phyloP scores from a whole-genome alignment of 192 early-diverging fungal species.

The Coemansia sp. region DNA sequence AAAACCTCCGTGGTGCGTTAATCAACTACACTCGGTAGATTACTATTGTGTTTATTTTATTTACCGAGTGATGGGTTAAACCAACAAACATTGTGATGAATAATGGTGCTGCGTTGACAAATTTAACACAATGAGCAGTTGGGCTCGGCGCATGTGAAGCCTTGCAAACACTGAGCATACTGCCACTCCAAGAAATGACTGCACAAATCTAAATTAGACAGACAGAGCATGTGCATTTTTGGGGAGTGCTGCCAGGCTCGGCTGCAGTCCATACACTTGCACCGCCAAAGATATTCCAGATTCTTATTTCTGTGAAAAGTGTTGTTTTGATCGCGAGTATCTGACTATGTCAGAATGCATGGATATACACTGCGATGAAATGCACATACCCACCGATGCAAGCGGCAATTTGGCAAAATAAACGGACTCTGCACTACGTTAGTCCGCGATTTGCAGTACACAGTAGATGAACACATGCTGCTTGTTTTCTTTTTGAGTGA shows the following conservation, averaged over 20 bases:
- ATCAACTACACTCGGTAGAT: not conserved
- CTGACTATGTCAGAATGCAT: constrained; percentile 2
- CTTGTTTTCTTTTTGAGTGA: not conserved
- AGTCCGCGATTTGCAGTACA: not conserved
- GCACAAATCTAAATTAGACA: not conserved
- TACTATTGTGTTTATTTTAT: not conserved
- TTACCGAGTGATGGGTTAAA: not conserved
- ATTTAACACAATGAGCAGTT: not conserved
- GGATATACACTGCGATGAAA: not conserved
- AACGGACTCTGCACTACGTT: not conserved
- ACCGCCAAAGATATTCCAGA: not conserved
- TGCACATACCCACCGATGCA: not conserved
- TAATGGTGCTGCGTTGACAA: not conserved
- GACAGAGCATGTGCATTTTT: not conserved
- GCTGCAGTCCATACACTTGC: not conserved
- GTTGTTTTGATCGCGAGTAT: constrained; percentile 1
- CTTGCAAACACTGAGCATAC: no score
- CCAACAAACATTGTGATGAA: no score
- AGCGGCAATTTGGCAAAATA: not conserved
- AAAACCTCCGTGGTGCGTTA: not conserved
- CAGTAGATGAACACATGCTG: not conserved
- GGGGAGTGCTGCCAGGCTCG: not conserved
- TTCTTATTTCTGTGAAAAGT: not conserved
- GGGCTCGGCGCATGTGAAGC: no score
- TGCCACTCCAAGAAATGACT: not conserved